Conservation (phyloP, 352 stramenopile species). For the Phytophthora pluvialis region DNA sequence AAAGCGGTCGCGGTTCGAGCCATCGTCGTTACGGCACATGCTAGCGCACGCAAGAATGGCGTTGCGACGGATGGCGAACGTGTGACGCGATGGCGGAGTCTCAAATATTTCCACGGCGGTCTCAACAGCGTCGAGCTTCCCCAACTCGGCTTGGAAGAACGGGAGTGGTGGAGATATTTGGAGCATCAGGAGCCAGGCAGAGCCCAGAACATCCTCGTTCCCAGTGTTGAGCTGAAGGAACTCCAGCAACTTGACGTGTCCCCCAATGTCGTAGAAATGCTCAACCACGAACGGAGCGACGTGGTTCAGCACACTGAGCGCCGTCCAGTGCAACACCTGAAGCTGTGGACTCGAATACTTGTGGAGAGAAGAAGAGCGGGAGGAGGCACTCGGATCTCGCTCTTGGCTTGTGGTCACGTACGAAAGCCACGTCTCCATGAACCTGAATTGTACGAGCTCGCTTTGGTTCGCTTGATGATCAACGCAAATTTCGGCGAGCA, state of each 20-base stretch:
- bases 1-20: slow-evolving; percentile 61
- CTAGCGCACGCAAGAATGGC: slow-evolving; percentile 61
- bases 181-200: slow-evolving; percentile 62
- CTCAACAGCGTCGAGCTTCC: slow-evolving; percentile 54
- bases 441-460: slow-evolving; percentile 73
- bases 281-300: slow-evolving; percentile 53
- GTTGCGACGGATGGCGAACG: slow-evolving; percentile 71
- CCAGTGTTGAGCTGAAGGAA: slow-evolving; percentile 52
- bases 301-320: slow-evolving; percentile 65
- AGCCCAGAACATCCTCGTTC: slow-evolving; percentile 47
- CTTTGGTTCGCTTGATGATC: slow-evolving; percentile 59
- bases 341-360: slow-evolving; percentile 60
- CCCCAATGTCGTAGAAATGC: slow-evolving; percentile 64
- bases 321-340: slow-evolving; percentile 61
- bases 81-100: slow-evolving; percentile 50
- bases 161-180: slow-evolving; percentile 43
- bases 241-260: slow-evolving; percentile 52
- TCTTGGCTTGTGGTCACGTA: slow-evolving; percentile 49
- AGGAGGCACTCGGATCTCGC: background rate
- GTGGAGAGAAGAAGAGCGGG: slow-evolving; percentile 18
- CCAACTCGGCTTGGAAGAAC: slow-evolving; percentile 57
- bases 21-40: slow-evolving; percentile 61
- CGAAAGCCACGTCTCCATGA: slow-evolving; percentile 62
- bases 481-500: slow-evolving; percentile 61
- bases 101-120: slow-evolving; percentile 57